phyloP scores from a whole-genome alignment of 2,329 filamentous ascomycete genomes.

The Monosporascus sp. region DNA sequence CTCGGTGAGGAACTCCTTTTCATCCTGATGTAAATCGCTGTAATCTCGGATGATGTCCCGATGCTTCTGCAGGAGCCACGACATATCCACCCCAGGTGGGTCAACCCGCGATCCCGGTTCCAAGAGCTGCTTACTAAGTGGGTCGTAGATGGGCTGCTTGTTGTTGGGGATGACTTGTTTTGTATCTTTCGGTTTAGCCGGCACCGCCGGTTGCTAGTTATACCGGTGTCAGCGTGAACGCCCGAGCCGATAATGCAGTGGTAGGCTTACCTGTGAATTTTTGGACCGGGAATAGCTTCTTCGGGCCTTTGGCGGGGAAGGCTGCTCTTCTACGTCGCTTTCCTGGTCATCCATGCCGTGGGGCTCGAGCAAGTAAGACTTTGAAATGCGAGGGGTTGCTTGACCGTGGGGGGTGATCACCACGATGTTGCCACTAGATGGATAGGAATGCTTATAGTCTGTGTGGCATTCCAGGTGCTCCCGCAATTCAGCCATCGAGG shows the following conservation, averaged over 20 bases:
- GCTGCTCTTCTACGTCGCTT: constrained; percentile 17
- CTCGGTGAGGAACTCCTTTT: constrained; percentile 54
- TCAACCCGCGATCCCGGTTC: constrained; percentile 42
- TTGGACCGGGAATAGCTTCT: constrained; percentile 13
- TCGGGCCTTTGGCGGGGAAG: constrained; percentile 17
- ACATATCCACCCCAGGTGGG: constrained; percentile 39
- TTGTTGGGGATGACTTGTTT: constrained; percentile 43
- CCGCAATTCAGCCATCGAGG: constrained; percentile 42
- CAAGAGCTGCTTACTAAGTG: constrained; percentile 49
- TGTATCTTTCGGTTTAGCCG: constrained; percentile 20
- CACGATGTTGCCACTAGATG: constrained; percentile 19
- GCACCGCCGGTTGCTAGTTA: constrained; percentile 8
- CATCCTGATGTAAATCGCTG: constrained; percentile 46
- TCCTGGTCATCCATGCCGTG: constrained; percentile 20
- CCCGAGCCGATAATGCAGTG: neutral
- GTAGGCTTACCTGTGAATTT: constrained; percentile 12
- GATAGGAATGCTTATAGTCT: constrained; percentile 39
- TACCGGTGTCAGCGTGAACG: constrained; percentile 7
- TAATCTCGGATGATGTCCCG: constrained; percentile 53
- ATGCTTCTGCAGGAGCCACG: constrained; percentile 56
- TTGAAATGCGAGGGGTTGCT: constrained; percentile 16
- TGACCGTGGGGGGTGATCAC: constrained; percentile 21
- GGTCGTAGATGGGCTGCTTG: constrained; percentile 50
- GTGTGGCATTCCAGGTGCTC: constrained; percentile 44
- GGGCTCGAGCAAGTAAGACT: constrained; percentile 13